phyloP scores from a whole-genome alignment of 2,329 filamentous ascomycete genomes.

The Coniochaeta sp. region DNA sequence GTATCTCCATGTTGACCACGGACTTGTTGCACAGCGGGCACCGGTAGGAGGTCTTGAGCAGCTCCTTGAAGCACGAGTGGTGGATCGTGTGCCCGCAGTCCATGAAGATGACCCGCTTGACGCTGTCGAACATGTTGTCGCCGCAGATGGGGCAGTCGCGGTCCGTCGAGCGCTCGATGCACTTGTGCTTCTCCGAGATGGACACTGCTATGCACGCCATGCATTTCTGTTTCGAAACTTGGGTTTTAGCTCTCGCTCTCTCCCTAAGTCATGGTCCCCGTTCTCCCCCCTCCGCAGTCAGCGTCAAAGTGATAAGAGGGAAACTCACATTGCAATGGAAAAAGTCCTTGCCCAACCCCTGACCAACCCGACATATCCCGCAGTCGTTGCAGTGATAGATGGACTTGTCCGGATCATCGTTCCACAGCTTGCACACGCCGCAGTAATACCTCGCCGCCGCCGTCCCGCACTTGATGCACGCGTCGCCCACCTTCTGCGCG shows the following conservation, averaged over 20 bases:
- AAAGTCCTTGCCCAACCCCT: constrained; percentile 92
- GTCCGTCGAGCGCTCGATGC: constrained; percentile 88
- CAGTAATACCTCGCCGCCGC: constrained; percentile 87
- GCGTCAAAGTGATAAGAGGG: neutral
- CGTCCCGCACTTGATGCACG: constrained; percentile 69
- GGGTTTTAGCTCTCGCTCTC: too few species aligned
- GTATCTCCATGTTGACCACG: constrained; percentile 93
- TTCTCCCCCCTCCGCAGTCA: too few species aligned
- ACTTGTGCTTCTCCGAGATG: constrained; percentile 78
- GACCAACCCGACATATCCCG: constrained; percentile 85
- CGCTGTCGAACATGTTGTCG: constrained; percentile 92
- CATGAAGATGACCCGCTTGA: constrained; percentile 85
- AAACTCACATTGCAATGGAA: constrained; percentile 85
- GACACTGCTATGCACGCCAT: constrained; percentile 90
- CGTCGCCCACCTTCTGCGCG: constrained; percentile 72
- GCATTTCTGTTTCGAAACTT: constrained; percentile 58
- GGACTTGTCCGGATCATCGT: constrained; percentile 80
- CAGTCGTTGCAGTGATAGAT: constrained; percentile 97
- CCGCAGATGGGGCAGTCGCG: constrained; percentile 96
- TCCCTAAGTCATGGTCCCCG: too few species aligned
- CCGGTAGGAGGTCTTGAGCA: constrained; percentile 86
- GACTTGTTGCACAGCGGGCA: constrained; percentile 96
- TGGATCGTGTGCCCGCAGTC: constrained; percentile 95
- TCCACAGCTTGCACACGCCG: constrained; percentile 92
- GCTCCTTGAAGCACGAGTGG: constrained; percentile 76